Evolutionary conservation across 2,329 filamentous ascomycete genomes (phyloP).

Genomic region (Fusarium sp.): DNA sequence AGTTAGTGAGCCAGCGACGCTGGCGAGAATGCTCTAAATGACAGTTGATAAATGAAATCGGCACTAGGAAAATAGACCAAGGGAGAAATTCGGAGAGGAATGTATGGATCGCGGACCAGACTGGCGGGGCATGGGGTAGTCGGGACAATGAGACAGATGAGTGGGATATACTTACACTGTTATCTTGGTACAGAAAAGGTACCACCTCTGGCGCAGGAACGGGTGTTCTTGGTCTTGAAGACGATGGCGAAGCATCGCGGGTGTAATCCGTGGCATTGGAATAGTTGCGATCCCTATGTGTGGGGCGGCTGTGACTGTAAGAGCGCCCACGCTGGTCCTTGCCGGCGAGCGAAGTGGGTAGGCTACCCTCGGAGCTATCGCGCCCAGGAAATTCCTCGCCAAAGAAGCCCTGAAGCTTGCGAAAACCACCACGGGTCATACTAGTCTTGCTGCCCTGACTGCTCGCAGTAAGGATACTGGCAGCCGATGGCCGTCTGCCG

Average conservation of each 20-base stretch:
- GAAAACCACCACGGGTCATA: conserved; percentile 77
- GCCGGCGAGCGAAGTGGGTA: conserved; percentile 62
- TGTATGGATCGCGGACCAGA: conserved; percentile 31
- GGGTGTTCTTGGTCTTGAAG: conserved; percentile 85
- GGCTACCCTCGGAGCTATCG: conserved; percentile 80
- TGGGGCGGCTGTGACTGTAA: conserved; percentile 69
- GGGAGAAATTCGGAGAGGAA: conserved; percentile 30
- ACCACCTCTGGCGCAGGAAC: conserved; percentile 92
- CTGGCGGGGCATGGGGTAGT: conserved; percentile 24
- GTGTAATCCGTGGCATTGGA: conserved; percentile 81
- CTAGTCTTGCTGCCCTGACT: conserved; percentile 85
- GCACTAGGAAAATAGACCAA: conserved; percentile 23
- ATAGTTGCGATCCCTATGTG: conserved; percentile 81
- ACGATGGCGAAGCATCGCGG: conserved; percentile 79
- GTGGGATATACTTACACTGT: conserved; percentile 67
- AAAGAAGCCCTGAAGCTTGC: conserved; percentile 92
- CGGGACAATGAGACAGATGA: conserved; percentile 44
- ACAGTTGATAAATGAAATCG: conserved; percentile 13
- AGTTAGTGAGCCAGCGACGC: conserved; percentile 44
- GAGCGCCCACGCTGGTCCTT: conserved; percentile 75
- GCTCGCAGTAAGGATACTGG: conserved; percentile 83
- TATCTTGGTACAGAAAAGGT: conserved; percentile 95
- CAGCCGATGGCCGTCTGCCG: conserved; percentile 86
- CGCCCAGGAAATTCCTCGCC: conserved; percentile 85
- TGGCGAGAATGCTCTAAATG: conserved; percentile 4